Evolutionary conservation across 2,329 filamentous ascomycete genomes (phyloP), one percentile per base, ranked within the genome.

Genomic region (Aspergillus fumigatus): DNA sequence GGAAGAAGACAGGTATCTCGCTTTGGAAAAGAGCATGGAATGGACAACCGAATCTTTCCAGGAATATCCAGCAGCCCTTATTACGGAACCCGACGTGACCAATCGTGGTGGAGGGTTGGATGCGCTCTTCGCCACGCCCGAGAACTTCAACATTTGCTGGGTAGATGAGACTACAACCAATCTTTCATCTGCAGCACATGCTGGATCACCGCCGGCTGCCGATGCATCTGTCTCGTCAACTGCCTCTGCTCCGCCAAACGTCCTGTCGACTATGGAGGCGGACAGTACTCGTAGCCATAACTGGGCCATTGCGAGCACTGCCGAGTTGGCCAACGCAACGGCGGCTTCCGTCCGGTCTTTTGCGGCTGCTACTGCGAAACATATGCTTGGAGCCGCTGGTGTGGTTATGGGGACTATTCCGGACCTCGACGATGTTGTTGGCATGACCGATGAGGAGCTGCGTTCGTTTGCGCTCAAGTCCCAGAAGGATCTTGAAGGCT

Each of bases 401-500:
- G 63, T 70, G 9, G 65, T 67, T 6, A 65, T 73, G 47, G 65
- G 68, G 26, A 69, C 65, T 35, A 63, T 69, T 6, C 67, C 70
- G 1, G 71, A 70, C 26, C 62, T 77, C 26, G 73, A 76, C 23
- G 73, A 76, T 25, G 68, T 79, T 9, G 70, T 75, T 26, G 74
- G 68, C 5, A 73, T 79, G 69, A 73, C 75, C 17, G 68, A 72
- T 38, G 72, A 75, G 35, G 73, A 76, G 40, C 62, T 79, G 25
- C 69, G 71, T 43, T 62, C 68, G 14, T 74, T 77, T 51, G 70
- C 76, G 11, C 62, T 70, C 47, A 71, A 70, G 48, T 75, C 75
- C 4, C 74, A 77, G 27, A 83, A 86, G 53, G 88, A 93, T 71
- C 86, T 92, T 75, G 88, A 92, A 62, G 78, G 79, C 9, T 82